These are phyloP conservation scores for Kwoniella dendrophila DNA, from an alignment of 768 basidiomycete genomes.

Conservation along the genomic window DNA sequence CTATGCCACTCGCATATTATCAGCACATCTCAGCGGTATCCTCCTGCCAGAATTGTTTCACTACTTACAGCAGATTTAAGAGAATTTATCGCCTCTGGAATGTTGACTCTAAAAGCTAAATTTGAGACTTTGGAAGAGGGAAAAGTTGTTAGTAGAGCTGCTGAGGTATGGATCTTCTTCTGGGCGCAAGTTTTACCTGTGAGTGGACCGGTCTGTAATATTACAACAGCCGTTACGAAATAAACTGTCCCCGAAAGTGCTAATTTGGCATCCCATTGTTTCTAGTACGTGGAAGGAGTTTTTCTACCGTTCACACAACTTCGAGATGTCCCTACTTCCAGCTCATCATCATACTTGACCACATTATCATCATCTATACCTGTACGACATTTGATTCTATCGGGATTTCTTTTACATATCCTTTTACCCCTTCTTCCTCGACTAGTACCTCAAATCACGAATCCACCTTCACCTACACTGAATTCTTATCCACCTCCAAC, in stretches of 20 bases:
- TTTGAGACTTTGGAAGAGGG: conserved; percentile 75
- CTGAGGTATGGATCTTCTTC: conserved; percentile 91
- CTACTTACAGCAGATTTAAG: conserved; percentile 76
- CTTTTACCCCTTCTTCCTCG: conserved; percentile 49
- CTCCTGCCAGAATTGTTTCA: conserved; percentile 69
- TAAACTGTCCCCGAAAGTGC: no score
- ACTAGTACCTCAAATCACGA: conserved; percentile 35
- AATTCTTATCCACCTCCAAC: conserved; percentile 24
- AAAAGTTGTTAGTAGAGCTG: conserved; percentile 72
- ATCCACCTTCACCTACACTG: conserved; percentile 9
- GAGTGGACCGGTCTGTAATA: conserved; percentile 13
- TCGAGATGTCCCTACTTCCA: conserved; percentile 35
- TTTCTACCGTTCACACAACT: conserved; percentile 52
- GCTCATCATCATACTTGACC: conserved; percentile 17
- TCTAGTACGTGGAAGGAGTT: conserved; percentile 54
- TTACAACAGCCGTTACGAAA: background rate
- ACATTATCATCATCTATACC: conserved; percentile 26
- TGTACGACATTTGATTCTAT: conserved; percentile 51
- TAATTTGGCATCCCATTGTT: no score
- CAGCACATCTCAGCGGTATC: conserved; percentile 42
- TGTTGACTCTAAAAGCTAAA: conserved; percentile 88
- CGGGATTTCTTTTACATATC: conserved; percentile 53
- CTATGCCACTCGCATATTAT: conserved; percentile 49
- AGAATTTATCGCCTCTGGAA: conserved; percentile 81
- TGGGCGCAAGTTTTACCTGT: conserved; percentile 59